Conservation (phyloP, 192 early-diverging fungal species). For the Backusella sp. region DNA sequence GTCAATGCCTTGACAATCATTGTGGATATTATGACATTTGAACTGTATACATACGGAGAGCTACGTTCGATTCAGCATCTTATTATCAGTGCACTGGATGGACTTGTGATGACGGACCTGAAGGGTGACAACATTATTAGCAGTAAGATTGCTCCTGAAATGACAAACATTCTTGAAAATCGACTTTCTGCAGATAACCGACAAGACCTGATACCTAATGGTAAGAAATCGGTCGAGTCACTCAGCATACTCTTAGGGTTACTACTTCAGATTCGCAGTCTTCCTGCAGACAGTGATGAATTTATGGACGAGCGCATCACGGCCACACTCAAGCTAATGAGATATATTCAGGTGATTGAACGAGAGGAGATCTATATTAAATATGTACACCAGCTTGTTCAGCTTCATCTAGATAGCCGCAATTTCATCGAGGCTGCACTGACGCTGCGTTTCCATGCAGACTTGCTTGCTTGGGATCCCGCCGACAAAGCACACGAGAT, state of each 20-base stretch:
- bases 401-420: slow-evolving; percentile 51
- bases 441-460: slow-evolving; percentile 65
- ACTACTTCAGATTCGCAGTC: slow-evolving; percentile 49
- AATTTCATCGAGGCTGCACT: slow-evolving; percentile 68
- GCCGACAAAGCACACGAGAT: slow-evolving; percentile 45
- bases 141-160: slow-evolving; percentile 26
- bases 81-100: slow-evolving; percentile 39
- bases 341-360: slow-evolving; percentile 60
- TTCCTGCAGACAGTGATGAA: slow-evolving; percentile 48
- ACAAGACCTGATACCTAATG: neutral
- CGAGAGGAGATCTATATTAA: slow-evolving; percentile 63
- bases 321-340: slow-evolving; percentile 59
- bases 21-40: slow-evolving; percentile 35
- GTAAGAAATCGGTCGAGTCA: slow-evolving; percentile 43
- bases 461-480: slow-evolving; percentile 63
- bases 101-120: slow-evolving; percentile 40
- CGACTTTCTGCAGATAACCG: neutral
- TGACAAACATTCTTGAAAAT: slow-evolving; percentile 9
- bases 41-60: slow-evolving; percentile 30
- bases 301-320: slow-evolving; percentile 64
- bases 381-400: slow-evolving; percentile 62
- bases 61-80: slow-evolving; percentile 30
- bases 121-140: slow-evolving; percentile 35
- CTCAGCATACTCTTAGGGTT: slow-evolving; percentile 53
- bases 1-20: slow-evolving; percentile 32